Percentiles rank a stretch among this genome's conserved stretches.
Conservation (phyloP, 23 red algal species). For the Agarophyton chilense region DNA sequence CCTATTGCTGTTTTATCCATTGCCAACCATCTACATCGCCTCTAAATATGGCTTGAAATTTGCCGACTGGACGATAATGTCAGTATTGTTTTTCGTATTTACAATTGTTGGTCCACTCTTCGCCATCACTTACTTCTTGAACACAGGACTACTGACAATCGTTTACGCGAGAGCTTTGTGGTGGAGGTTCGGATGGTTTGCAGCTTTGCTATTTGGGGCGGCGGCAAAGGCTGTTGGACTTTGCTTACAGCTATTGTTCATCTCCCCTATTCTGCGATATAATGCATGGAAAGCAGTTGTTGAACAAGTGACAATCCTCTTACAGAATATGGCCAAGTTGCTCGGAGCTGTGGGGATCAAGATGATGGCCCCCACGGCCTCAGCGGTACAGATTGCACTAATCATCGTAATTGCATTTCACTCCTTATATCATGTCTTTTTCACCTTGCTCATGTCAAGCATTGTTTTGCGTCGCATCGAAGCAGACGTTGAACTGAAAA, state of each 20-base stretch:
- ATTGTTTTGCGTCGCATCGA: conserved; percentile 27
- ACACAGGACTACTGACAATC: conserved; percentile 43
- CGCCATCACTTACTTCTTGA: conserved; percentile 44
- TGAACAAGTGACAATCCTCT: conserved; percentile 38
- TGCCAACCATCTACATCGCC: conserved; percentile 63
- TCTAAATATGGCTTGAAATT: conserved; percentile 41
- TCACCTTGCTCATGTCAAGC: conserved; percentile 34
- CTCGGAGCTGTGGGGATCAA: neutral
- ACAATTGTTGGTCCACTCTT: conserved; percentile 53
- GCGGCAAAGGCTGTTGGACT: conserved; percentile 49
- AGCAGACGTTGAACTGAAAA: conserved; percentile 6
- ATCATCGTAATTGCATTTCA: conserved; percentile 41
- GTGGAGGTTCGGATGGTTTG: conserved; percentile 16
- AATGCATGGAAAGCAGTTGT: conserved; percentile 59
- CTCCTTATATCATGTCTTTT: conserved; percentile 67
- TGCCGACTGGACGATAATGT: conserved; percentile 28
- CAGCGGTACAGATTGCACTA: conserved; percentile 28
- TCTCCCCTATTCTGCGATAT: conserved; percentile 41
- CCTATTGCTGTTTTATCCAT: conserved; percentile 75
- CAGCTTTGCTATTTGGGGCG: conserved; percentile 25
- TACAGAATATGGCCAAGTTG: neutral
- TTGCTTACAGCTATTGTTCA: conserved; percentile 15
- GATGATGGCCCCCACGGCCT: conserved; percentile 6
- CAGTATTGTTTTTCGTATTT: conserved; percentile 57
- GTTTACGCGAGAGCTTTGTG: conserved; percentile 37